Evolutionary conservation across 257 asterid genomes (phyloP).

Genomic region (Mentha longifolia): DNA sequence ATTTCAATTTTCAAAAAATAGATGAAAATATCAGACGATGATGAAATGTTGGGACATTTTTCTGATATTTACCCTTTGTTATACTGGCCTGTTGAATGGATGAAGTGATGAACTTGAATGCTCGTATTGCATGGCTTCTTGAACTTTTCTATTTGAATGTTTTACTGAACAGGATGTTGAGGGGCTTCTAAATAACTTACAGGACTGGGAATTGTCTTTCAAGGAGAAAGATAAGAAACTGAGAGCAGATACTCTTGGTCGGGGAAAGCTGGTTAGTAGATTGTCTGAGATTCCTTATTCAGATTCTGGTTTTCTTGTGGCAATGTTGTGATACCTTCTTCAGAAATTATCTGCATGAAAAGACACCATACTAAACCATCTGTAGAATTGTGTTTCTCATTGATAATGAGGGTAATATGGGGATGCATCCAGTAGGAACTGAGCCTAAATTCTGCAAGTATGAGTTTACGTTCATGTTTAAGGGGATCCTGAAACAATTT

Average conservation of each 20-base stretch:
- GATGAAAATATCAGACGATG: too few relatives aligned
- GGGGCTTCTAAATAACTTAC: conserved; percentile 81
- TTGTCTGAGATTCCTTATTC: not conserved
- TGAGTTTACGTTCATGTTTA: not conserved
- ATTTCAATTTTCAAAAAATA: not conserved
- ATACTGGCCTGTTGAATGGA: conserved; percentile 3
- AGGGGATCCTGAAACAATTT: not conserved
- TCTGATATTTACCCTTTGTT: not conserved
- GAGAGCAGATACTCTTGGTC: conserved; percentile 55
- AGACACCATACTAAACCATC: not conserved
- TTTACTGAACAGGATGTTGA: conserved; percentile 61
- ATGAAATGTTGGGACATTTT: not conserved
- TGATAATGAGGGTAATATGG: not conserved
- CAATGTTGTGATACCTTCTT: not conserved
- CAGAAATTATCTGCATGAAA: not conserved
- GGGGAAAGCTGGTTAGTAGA: conserved; percentile 58
- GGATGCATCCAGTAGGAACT: not conserved
- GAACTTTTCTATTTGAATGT: conserved; percentile 27
- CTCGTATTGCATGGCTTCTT: conserved; percentile 26
- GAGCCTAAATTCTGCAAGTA: not conserved
- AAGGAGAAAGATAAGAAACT: conserved; percentile 78
- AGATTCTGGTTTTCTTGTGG: not conserved
- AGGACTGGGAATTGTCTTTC: conserved; percentile 88
- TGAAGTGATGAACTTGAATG: conserved; percentile 2
- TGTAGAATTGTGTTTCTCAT: not conserved